Percentiles rank a stretch among this genome's conserved stretches.
Evolutionary conservation across 2,329 filamentous ascomycete species (phyloP).

Genomic region (Furcasterigmium furcatum): DNA sequence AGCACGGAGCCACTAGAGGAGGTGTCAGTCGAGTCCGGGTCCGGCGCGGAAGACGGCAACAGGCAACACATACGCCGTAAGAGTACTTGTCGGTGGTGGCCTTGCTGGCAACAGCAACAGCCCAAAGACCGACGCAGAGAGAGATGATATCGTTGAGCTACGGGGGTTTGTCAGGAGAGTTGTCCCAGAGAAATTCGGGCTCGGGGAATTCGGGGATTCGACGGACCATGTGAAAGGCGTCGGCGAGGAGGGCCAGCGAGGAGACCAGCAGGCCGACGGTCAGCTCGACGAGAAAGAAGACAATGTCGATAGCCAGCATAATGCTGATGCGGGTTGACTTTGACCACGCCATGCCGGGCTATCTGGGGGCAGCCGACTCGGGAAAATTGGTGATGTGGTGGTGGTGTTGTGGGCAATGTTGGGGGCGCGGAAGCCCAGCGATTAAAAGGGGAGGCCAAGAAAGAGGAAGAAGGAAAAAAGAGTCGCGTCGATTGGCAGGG

Average conservation of each 20-base stretch:
- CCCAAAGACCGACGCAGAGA: conserved; percentile 88
- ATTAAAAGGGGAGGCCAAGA: no score
- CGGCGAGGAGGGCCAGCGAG: conserved; percentile 89
- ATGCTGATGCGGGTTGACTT: conserved; percentile 91
- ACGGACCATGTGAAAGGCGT: conserved; percentile 95
- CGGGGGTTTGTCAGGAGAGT: neutral
- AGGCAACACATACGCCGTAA: conserved; percentile 68
- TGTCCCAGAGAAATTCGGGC: neutral
- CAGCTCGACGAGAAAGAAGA: conserved; percentile 89
- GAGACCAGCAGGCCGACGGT: conserved; percentile 82
- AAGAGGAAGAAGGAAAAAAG: no score
- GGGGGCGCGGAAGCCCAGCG: no score
- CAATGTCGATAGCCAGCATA: conserved; percentile 84
- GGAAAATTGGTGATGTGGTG: no score
- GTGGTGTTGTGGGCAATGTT: no score
- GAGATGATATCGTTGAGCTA: conserved; percentile 98
- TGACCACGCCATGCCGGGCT: conserved; percentile 70
- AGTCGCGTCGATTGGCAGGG: no score
- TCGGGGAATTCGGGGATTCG: neutral
- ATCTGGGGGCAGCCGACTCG: no score
- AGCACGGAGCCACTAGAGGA: conserved; percentile 80
- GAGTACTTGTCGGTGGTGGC: conserved; percentile 89
- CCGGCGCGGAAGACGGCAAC: conserved; percentile 2
- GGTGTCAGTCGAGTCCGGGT: neutral
- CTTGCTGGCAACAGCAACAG: conserved; percentile 82